phyloP scores from a whole-genome alignment of 2,329 filamentous ascomycete species.

The Epichloe glyceriae region DNA sequence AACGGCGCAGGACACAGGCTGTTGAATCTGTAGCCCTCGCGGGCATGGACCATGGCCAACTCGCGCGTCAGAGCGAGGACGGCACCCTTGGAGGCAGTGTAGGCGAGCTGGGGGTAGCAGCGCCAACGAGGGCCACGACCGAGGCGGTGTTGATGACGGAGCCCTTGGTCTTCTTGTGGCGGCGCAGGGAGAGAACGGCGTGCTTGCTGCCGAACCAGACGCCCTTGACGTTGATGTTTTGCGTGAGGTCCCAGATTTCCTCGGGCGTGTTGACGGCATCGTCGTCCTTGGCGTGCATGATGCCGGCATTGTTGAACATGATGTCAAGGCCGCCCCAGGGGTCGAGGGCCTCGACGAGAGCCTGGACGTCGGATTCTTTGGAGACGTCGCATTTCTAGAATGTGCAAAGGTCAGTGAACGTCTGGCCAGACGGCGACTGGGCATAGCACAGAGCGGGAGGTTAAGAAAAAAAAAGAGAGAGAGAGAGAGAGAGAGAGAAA shows the following conservation, averaged over 20 bases:
- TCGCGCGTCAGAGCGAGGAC: constrained; percentile 84
- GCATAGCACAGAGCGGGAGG: background rate
- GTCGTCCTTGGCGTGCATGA: constrained; percentile 79
- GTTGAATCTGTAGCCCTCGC: constrained; percentile 84
- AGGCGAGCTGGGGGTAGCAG: constrained; percentile 79
- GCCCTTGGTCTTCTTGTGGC: constrained; percentile 63
- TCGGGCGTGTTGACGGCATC: constrained; percentile 76
- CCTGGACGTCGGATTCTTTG: constrained; percentile 67
- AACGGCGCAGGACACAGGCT: constrained; percentile 79
- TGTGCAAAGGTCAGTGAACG: background rate
- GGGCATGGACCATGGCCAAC: constrained; percentile 80
- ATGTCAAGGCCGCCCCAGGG: constrained; percentile 78
- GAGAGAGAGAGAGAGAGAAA: too few relatives aligned
- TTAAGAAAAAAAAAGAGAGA: background rate
- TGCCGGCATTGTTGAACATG: constrained; percentile 96
- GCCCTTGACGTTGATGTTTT: constrained; percentile 92
- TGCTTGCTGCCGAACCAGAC: constrained; percentile 97
- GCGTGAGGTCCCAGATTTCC: constrained; percentile 87
- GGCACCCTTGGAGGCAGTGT: constrained; percentile 88
- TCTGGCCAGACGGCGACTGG: background rate
- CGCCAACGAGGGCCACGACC: constrained; percentile 75
- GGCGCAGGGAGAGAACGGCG: constrained; percentile 68
- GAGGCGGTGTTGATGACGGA: constrained; percentile 90
- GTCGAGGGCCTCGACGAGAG: constrained; percentile 63
- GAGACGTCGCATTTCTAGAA: constrained; percentile 56